These are phyloP conservation scores for Russula virescens DNA, from an alignment of 768 basidiomycete genomes.

Conservation along the genomic window DNA sequence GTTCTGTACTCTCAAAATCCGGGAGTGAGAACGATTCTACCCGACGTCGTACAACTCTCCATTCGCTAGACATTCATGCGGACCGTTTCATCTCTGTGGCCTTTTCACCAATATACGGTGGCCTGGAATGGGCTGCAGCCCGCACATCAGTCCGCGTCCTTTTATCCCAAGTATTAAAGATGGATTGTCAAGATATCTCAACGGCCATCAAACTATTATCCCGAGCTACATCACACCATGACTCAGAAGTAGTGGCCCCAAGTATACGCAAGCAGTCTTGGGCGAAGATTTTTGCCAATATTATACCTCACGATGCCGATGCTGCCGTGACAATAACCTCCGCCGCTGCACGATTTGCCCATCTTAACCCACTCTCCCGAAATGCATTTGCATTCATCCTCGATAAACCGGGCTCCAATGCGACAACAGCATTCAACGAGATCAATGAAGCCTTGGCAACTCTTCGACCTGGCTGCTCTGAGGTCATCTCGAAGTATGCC, in stretches of 20 bases:
- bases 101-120: constrained; percentile 37
- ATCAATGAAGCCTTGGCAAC: constrained; percentile 56
- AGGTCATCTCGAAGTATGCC: constrained; percentile 57
- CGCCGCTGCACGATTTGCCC: constrained; percentile 53
- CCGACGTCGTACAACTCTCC: constrained; percentile 31
- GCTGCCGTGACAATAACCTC: constrained; percentile 55
- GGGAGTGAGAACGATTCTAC: constrained; percentile 28
- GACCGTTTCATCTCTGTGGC: constrained; percentile 43
- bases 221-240: constrained; percentile 35
- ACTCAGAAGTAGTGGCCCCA: constrained; percentile 31
- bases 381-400: constrained; percentile 43
- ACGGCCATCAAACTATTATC: constrained; percentile 33
- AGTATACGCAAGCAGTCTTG: constrained; percentile 58
- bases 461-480: constrained; percentile 58
- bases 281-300: constrained; percentile 54
- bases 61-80: constrained; percentile 48
- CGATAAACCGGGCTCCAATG: constrained; percentile 28
- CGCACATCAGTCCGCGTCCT: constrained; percentile 41
- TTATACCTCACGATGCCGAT: constrained; percentile 53
- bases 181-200: constrained; percentile 34
- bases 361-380: constrained; percentile 57
- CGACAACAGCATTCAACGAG: constrained; percentile 38
- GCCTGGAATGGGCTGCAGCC: constrained; percentile 38
- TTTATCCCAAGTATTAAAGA: constrained; percentile 31
- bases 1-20: constrained; percentile 32